Evolutionary conservation across 192 early-diverging fungal genomes (phyloP), one percentile per base, ranked within the genome.

Genomic region (Oehlia diaphana): DNA sequence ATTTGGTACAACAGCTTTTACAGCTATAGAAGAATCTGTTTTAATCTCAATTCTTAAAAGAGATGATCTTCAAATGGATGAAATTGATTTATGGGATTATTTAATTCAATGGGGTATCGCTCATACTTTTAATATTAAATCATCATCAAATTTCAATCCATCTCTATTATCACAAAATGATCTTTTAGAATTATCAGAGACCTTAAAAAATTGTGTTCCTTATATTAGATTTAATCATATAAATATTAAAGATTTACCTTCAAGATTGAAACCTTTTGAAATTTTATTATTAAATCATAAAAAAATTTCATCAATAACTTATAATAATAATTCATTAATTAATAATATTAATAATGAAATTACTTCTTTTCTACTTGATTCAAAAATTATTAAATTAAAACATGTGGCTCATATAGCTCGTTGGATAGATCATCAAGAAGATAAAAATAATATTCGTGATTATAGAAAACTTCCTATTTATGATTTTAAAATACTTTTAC

Each of bases 371-470:
- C 49, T 4, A 63, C 42, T 75, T 10, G 74, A 75, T 75, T 75
- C 74, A n/a, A 63, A 61, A 10, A 61, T 63, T 35, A 75, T 75
- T 16, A 75, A 75, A 44, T n/a, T 63, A 16, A 75, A 75, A 13
- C 74, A 75, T 35, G 74, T 61, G 3, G 19, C 58, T 9, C 58
- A 63, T 35, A 63, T 75, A 33, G 21, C 74, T 39, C 31, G n/a
- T 75, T 75, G 74, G 74, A 75, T 75, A 39, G 74, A 39, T 63
- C 31, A 47, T 35, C 19, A 63, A 63, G 74, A 75, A 42, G 58
- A 63, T n/a, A 72, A 9, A 13, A 33, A 75, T 4, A 37, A 37
- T 8, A 35, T 10, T 39, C 62, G 8, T 23, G 4, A 12, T 5
- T 63, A 42, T 61, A 37, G 50, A 21, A 39, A 28, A 26, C 21